Evolutionary conservation across 1,284 basidiomycete genomes (phyloP), one percentile per base, ranked within the genome.

Genomic region (Neolentinus lepideus): DNA sequence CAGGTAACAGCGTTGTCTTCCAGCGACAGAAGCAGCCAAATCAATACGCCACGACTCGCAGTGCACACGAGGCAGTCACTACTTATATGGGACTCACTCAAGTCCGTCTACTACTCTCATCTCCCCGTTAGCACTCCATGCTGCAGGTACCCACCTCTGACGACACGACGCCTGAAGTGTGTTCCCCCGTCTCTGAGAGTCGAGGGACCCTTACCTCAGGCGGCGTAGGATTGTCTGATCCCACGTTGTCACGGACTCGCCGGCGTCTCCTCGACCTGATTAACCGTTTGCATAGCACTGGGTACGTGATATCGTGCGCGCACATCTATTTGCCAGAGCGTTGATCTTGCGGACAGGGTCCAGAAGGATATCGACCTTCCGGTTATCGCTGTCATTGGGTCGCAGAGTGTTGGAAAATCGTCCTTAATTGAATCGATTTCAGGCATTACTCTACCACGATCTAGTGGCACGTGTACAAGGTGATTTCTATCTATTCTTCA

Each of bases 401-500:
- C 72, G 8, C 85, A 88, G 59, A 85, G 81, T 50, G 82, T 83
- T 0, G 52, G 52, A 6, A 54, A 54, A 60, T 87, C 84, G 0
- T 88, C 85, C 0, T 71, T 90, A 1, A 87, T 90, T 14, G 87
- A 90, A 61, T 77, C 84, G 0, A 88, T 90, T 27, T 86, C 83
- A 16, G 85, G 85, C 0, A 80, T 90, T 53, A 84, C 77, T 0
- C 68, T 90, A 0, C 87, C 87, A 16, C 78, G 86, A 3, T 82
- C 83, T 2, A 67, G 71, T 19, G 81, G 81, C 0, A 83, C 82
- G 0, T 91, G 88, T 59, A 91, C 88, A 0, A 73, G 87, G 83
- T 80, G 61, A 35, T 64, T 59, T 0, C 55, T n/a, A 56, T 47
- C 36, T 21, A 38, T 26, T 45, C 53, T n/a, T 48, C n/a, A 10